These are phyloP conservation scores for Nematocida sp. DNA, from an alignment of 371 early-diverging fungal genomes.

Conservation along the genomic window DNA sequence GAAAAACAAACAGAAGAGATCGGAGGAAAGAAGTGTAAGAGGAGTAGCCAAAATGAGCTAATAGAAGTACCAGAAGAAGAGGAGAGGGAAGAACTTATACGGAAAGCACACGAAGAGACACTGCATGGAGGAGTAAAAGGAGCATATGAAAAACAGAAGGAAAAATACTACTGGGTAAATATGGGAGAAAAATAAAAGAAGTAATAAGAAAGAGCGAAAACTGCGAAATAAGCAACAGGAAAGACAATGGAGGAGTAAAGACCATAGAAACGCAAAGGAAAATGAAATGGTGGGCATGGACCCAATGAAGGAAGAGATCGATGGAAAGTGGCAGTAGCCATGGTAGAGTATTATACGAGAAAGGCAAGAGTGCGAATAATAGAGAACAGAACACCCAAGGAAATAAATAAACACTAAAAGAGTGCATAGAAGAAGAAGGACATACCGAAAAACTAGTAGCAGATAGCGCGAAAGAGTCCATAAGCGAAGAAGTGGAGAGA, in stretches of 20 bases:
- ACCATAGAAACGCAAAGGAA: background rate
- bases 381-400: background rate
- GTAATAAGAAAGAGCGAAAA: background rate
- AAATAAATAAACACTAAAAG: background rate
- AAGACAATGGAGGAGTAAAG: background rate
- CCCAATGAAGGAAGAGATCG: background rate
- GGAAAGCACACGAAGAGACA: slow-evolving; percentile 8
- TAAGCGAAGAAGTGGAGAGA: background rate
- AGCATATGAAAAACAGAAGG: background rate
- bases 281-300: slow-evolving; percentile 2
- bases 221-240: background rate
- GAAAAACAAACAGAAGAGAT: background rate
- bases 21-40: background rate
- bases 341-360: background rate
- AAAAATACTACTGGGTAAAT: slow-evolving; percentile 36
- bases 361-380: background rate
- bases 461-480: background rate
- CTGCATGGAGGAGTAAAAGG: slow-evolving; percentile 9
- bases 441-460: background rate
- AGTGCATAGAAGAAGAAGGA: background rate
- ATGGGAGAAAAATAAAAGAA: background rate
- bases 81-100: slow-evolving; percentile 4
- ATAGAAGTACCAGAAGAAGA: background rate
- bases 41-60: background rate
- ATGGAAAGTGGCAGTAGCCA: background rate